Percentiles rank a stretch among this genome's conserved stretches.
These are phyloP conservation scores for Apiotrichum siamense DNA, from an alignment of 1,284 basidiomycete genomes.

Conservation along the genomic window DNA sequence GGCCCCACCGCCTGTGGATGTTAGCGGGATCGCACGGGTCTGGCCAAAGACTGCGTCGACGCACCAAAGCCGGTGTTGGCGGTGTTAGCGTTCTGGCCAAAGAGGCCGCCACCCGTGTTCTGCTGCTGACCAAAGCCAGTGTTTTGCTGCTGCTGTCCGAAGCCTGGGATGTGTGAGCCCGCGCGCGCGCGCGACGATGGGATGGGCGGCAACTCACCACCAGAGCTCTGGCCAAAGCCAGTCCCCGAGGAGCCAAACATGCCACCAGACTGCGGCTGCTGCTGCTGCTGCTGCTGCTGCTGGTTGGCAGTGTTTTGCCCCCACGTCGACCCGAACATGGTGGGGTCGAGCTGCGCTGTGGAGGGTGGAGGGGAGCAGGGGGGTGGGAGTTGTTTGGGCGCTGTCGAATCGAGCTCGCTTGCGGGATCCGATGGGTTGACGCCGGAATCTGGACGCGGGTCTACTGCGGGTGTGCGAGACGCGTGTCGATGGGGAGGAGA, in stretches of 20 bases:
- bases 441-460: no score
- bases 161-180: background rate
- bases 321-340: constrained; percentile 42
- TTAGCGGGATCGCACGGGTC: background rate
- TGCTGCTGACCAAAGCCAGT: constrained; percentile 49
- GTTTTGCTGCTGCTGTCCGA: constrained; percentile 52
- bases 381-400: background rate
- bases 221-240: constrained; percentile 15
- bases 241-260: constrained; percentile 27
- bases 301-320: constrained; percentile 46
- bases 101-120: constrained; percentile 53
- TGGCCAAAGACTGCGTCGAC: constrained; percentile 1
- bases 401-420: background rate
- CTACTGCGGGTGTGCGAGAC: no score
- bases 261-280: constrained; percentile 50
- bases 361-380: no score
- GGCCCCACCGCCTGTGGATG: constrained; percentile 5
- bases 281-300: constrained; percentile 8
- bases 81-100: constrained; percentile 34
- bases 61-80: constrained; percentile 29
- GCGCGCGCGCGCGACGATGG: no score
- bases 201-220: no score
- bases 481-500: no score
- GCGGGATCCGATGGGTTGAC: background rate
- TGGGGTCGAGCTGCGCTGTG: background rate